These are phyloP conservation scores for Blastobotrys chiropterorum DNA, from an alignment of 805 yeast species.

Conservation along the genomic window DNA sequence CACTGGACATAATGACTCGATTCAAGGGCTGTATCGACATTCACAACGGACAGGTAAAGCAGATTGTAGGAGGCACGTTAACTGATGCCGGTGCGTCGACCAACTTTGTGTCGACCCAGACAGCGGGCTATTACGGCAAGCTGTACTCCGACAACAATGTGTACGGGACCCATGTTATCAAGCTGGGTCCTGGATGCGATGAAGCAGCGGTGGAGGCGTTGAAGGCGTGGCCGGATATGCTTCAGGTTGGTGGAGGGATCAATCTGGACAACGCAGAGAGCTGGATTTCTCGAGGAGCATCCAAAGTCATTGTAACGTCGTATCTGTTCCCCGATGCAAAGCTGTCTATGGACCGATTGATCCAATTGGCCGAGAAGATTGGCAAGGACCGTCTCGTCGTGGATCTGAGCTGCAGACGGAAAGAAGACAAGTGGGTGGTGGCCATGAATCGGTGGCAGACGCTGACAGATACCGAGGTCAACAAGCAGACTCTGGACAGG, in stretches of 20 bases:
- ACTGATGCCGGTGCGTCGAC: constrained; percentile 41
- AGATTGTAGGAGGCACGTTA: constrained; percentile 92
- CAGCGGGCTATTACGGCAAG: constrained; percentile 68
- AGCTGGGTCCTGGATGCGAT: constrained; percentile 80
- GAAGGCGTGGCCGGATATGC: constrained; percentile 57
- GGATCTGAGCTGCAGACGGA: constrained; percentile 76
- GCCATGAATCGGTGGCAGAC: constrained; percentile 98
- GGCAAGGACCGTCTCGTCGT: constrained; percentile 69
- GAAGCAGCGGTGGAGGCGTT: constrained; percentile 76
- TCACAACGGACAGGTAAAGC: constrained; percentile 92
- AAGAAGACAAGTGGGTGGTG: constrained; percentile 72
- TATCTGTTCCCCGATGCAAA: constrained; percentile 73
- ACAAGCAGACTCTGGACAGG: constrained; percentile 43
- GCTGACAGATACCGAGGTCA: constrained; percentile 59
- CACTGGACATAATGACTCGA: constrained; percentile 52
- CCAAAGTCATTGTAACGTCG: constrained; percentile 86
- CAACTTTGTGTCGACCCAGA: constrained; percentile 71
- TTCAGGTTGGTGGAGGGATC: constrained; percentile 95
- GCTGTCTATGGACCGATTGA: constrained; percentile 47
- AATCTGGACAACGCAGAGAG: constrained; percentile 59
- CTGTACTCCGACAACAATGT: constrained; percentile 57
- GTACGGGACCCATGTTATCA: constrained; percentile 85
- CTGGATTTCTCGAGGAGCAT: constrained; percentile 77
- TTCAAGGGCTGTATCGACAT: constrained; percentile 95
- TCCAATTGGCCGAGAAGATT: constrained; percentile 43